Conservation (phyloP, 2,329 filamentous ascomycete species). For the Botrytis pseudocinerea region DNA sequence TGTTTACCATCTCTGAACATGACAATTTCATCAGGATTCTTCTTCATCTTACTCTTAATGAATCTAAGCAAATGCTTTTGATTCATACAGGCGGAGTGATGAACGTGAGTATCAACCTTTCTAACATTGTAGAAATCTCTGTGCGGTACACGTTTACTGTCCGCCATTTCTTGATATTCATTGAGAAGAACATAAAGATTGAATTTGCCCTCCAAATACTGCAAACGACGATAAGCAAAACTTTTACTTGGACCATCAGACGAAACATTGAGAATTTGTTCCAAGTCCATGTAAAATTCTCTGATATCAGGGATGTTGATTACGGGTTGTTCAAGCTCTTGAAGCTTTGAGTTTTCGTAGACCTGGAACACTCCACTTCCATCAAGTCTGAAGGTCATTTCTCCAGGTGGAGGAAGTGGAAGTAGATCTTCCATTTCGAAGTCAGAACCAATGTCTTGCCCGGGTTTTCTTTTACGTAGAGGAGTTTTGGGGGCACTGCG, state of each 20-base stretch:
- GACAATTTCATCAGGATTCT: conserved; percentile 90
- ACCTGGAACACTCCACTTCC: conserved; percentile 89
- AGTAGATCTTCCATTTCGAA: conserved; percentile 79
- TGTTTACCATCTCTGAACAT: conserved; percentile 90
- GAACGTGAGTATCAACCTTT: conserved; percentile 98
- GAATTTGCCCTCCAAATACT: conserved; percentile 96
- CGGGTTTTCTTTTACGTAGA: conserved; percentile 73
- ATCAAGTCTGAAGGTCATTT: conserved; percentile 76
- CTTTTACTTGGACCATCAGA: conserved; percentile 96
- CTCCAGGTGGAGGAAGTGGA: conserved; percentile 69
- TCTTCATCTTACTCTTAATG: conserved; percentile 99
- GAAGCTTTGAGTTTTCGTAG: conserved; percentile 68
- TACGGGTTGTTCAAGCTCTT: conserved; percentile 65
- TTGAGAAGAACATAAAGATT: conserved; percentile 92
- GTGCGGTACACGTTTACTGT: conserved; percentile 96
- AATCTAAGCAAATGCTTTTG: conserved; percentile 97
- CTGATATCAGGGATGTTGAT: conserved; percentile 86
- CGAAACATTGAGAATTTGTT: conserved; percentile 82
- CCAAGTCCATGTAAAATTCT: conserved; percentile 94
- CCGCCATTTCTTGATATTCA: conserved; percentile 96
- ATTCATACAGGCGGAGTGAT: conserved; percentile 99
- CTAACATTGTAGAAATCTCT: conserved; percentile 99
- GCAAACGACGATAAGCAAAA: conserved; percentile 90
- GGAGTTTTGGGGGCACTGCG: conserved; percentile 48
- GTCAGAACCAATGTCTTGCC: conserved; percentile 87